Conservation (phyloP, 352 stramenopile species). For the Phytophthora fragariaefolia region DNA sequence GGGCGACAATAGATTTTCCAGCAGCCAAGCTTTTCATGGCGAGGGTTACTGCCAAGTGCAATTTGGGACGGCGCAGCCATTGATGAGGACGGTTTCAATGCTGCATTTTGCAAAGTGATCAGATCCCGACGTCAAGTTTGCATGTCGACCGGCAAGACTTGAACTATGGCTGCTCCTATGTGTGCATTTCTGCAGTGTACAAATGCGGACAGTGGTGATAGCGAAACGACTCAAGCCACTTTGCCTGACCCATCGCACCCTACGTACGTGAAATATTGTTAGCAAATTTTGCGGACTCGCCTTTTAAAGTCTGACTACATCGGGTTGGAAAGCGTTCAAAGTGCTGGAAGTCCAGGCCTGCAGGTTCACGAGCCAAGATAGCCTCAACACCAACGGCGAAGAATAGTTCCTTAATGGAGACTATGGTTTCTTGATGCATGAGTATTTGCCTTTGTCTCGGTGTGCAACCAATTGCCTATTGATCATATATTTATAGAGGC, state of each 20-base stretch:
- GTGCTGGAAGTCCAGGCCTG: background rate
- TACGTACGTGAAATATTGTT: slow-evolving; percentile 1
- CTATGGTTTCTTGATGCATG: too few relatives aligned
- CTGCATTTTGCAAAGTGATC: too few relatives aligned
- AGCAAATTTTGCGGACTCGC: background rate
- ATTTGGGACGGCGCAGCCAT: slow-evolving; percentile 21
- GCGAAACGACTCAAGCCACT: too few relatives aligned
- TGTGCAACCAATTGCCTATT: background rate
- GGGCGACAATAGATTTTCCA: slow-evolving; percentile 10
- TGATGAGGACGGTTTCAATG: slow-evolving; percentile 5
- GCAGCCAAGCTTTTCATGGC: slow-evolving; percentile 17
- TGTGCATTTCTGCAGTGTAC: too few relatives aligned
- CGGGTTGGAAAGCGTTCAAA: background rate
- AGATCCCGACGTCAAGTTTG: too few relatives aligned
- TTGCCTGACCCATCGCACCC: background rate
- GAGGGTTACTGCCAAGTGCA: slow-evolving; percentile 16
- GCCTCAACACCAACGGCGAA: background rate
- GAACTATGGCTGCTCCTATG: too few relatives aligned
- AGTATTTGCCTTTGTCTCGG: too few relatives aligned
- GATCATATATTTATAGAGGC: background rate
- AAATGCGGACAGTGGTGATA: too few relatives aligned
- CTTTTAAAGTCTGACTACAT: too few relatives aligned
- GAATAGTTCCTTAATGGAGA: too few relatives aligned
- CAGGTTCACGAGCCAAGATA: background rate
- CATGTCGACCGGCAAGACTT: too few relatives aligned